Evolutionary conservation across 805 yeast genomes (phyloP).

Genomic region (Saturnispora ahearnii): DNA sequence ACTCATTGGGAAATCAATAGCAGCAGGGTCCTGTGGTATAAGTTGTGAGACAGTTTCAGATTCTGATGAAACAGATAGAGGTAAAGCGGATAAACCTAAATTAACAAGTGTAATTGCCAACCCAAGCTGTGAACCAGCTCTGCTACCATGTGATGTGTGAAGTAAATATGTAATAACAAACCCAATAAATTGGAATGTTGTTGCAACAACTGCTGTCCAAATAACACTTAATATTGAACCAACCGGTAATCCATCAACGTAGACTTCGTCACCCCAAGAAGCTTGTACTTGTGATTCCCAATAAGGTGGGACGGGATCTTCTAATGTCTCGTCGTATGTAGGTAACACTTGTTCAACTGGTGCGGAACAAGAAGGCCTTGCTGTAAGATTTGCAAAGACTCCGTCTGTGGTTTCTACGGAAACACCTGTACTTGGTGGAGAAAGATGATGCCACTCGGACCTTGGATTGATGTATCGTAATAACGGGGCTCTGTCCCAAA

Average conservation of each 20-base stretch:
- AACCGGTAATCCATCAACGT: conserved; percentile 92
- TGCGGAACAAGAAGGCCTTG: conserved; percentile 61
- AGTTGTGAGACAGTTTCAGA: conserved; percentile 13
- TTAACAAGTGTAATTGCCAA: conserved; percentile 76
- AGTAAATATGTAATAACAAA: conserved; percentile 81
- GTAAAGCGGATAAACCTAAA: conserved; percentile 53
- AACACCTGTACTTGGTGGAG: conserved; percentile 11
- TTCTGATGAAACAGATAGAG: conserved; percentile 26
- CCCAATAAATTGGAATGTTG: conserved; percentile 92
- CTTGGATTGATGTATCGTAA: conserved; percentile 19
- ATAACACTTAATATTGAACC: conserved; percentile 81
- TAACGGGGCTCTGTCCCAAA: conserved; percentile 24
- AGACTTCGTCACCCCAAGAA: conserved; percentile 72
- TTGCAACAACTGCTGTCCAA: conserved; percentile 83
- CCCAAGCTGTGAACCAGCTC: conserved; percentile 90
- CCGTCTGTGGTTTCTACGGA: conserved; percentile 53
- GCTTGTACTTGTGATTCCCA: conserved; percentile 89
- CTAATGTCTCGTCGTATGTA: conserved; percentile 89
- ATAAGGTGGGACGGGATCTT: conserved; percentile 91
- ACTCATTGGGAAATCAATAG: conserved; percentile 33
- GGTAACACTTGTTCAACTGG: conserved; percentile 58
- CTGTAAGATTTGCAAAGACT: conserved; percentile 84
- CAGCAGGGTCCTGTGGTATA: conserved; percentile 51
- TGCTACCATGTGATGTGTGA: conserved; percentile 96
- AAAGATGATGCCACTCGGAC: conserved; percentile 20